Evolutionary conservation across 2,329 filamentous ascomycete species (phyloP).

Genomic region (Cylindrodendrum hubeiense): DNA sequence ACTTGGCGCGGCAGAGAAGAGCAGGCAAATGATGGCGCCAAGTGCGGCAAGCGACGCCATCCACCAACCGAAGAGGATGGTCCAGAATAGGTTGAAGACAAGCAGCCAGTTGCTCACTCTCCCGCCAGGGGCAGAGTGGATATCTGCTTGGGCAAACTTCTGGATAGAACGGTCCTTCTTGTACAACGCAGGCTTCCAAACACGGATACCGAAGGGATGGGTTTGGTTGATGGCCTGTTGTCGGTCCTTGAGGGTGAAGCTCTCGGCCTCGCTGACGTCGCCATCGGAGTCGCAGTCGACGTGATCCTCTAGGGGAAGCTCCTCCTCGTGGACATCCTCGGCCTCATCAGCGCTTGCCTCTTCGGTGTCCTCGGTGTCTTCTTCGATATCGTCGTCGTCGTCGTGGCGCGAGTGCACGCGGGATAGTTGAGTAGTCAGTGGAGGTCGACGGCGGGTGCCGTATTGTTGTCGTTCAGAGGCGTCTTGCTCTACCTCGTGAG

Average conservation of each 20-base stretch:
- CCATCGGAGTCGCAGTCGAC: constrained; percentile 75
- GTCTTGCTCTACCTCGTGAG: constrained; percentile 82
- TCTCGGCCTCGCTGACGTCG: constrained; percentile 90
- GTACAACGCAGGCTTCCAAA: constrained; percentile 98
- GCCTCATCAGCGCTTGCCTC: constrained; percentile 45
- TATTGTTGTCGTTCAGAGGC: constrained; percentile 61
- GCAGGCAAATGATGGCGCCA: constrained; percentile 82
- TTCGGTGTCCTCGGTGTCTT: constrained; percentile 30
- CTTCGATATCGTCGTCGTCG: constrained; percentile 40
- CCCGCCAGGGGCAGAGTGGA: constrained; percentile 92
- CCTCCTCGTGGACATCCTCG: constrained; percentile 50
- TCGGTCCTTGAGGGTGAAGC: constrained; percentile 96
- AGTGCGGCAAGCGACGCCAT: constrained; percentile 81
- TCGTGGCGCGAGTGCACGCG: constrained; percentile 56
- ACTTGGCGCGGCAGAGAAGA: constrained; percentile 83
- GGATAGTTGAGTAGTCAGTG: constrained; percentile 51
- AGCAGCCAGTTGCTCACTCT: constrained; percentile 87
- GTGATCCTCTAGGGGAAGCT: constrained; percentile 59
- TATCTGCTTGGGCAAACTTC: constrained; percentile 95
- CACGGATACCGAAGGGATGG: constrained; percentile 97
- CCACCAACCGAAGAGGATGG: constrained; percentile 96
- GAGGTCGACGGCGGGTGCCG: constrained; percentile 50
- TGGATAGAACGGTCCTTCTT: constrained; percentile 98
- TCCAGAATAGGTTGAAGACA: constrained; percentile 92
- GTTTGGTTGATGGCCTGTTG: constrained; percentile 99